phyloP scores from a whole-genome alignment of 371 early-diverging fungal genomes.

The Rhizopus delemar region DNA sequence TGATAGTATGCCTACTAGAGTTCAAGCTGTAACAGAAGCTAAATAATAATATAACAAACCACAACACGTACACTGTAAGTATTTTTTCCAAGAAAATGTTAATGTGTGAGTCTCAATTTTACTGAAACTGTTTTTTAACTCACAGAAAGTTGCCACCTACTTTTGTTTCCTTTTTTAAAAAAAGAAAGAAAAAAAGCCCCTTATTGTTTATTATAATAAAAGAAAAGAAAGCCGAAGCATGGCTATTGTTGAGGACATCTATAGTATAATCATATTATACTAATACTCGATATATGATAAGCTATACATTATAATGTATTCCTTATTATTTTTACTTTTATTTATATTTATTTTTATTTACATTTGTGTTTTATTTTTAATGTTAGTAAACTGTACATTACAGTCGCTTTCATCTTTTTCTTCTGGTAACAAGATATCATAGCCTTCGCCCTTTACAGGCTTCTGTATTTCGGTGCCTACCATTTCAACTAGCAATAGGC shows the following conservation, averaged over 20 bases:
- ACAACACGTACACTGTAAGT: too few relatives aligned
- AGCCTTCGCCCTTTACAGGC: conserved; percentile 14
- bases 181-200: conserved; percentile 10
- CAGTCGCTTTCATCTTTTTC: conserved; percentile 6
- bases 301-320: neutral
- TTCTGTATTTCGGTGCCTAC: conserved; percentile 7
- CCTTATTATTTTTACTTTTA: neutral
- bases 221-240: conserved; percentile 13
- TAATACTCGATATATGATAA: too few relatives aligned
- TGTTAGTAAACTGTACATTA: conserved; percentile 4
- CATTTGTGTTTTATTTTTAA: conserved; percentile 1
- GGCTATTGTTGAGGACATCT: conserved; percentile 10
- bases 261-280: conserved; percentile 5
- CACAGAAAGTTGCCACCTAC: too few relatives aligned
- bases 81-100: too few relatives aligned
- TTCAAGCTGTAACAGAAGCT: too few relatives aligned
- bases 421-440: conserved; percentile 12
- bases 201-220: conserved; percentile 14
- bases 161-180: too few relatives aligned
- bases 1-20: too few relatives aligned
- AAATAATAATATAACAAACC: too few relatives aligned
- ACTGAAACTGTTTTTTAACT: too few relatives aligned
- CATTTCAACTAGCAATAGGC: neutral
- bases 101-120: too few relatives aligned
- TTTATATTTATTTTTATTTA: too few relatives aligned